A percentile compares a stretch with the other conserved stretches of the same genome.
These are phyloP conservation scores for Neurospora sp. DNA, from an alignment of 495 filamentous ascomycete species.

Conservation along the genomic window DNA sequence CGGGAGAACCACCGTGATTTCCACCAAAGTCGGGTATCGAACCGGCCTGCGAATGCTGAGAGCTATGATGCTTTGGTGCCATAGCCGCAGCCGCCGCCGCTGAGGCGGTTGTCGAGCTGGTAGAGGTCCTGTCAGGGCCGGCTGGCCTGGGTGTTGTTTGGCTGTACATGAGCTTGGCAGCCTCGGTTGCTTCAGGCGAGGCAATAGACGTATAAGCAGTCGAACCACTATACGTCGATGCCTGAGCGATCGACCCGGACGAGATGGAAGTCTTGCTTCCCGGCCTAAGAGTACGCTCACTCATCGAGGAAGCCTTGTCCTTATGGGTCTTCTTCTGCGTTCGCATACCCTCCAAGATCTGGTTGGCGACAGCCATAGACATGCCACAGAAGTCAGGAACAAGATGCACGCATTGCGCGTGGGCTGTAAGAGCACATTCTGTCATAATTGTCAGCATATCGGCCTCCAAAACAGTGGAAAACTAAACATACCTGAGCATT, in stretches of 20 bases:
- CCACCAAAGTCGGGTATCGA: conserved; percentile 29
- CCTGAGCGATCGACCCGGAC: conserved; percentile 21
- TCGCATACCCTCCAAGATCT: conserved; percentile 68
- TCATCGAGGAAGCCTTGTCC: conserved; percentile 44
- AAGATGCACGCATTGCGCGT: conserved; percentile 85
- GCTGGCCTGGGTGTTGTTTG: conserved; percentile 35
- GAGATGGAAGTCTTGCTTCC: conserved; percentile 28
- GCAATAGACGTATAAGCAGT: conserved; percentile 27
- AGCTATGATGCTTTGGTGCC: conserved; percentile 24
- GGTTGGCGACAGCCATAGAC: conserved; percentile 94
- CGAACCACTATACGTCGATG: conserved; percentile 10
- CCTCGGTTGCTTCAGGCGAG: conserved; percentile 40
- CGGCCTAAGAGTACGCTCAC: conserved; percentile 55
- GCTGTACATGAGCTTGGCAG: conserved; percentile 42
- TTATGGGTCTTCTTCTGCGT: conserved; percentile 46
- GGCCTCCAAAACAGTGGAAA: background rate
- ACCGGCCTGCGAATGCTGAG: conserved; percentile 15
- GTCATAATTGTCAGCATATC: conserved; percentile 19
- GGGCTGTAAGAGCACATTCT: conserved; percentile 90
- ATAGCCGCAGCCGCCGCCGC: conserved; percentile 39
- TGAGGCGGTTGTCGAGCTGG: conserved; percentile 29
- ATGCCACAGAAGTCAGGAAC: conserved; percentile 99
- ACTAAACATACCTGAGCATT: conserved; percentile 67
- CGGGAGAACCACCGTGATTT: conserved; percentile 30
- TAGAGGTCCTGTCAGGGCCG: conserved; percentile 32